Evolutionary conservation across 2,329 filamentous ascomycete species (phyloP), one percentile per base, ranked within the genome.

Genomic region (Cladorrhinum sp.): DNA sequence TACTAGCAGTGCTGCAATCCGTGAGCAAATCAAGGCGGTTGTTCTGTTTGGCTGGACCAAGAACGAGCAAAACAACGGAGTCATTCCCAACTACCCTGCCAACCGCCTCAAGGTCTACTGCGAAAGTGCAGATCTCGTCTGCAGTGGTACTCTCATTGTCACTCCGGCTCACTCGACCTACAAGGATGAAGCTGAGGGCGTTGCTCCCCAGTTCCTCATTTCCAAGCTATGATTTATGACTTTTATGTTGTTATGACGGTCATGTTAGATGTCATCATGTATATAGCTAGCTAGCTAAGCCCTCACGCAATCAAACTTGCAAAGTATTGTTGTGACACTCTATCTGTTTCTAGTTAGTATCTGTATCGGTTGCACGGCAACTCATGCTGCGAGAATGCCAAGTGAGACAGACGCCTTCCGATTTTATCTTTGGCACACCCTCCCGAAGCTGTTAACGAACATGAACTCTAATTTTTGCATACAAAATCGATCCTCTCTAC

Each of bases 11-110:
- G 54, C 62, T 2, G 25, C 61, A 20, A 64, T 76, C 55, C 66
- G 70, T 24, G 63, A 73, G 27, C 70, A 77, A 69, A 69, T 78
- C 60, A 73, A 71, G 50, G 66, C 62, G 23, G 66, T 65, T 6
- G 64, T 66, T n/a, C 60, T 68, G 16, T 68, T 67, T 24, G 76
- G 77, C 0, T 77, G 78, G 62, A 77, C 77, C 57, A 74, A 77
- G 71, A 78, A 79, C 66, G 62, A 70, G 52, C 77, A 78, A 66
- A 76, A 78, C 64, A 52, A 57, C 2, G 75, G 76, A 38, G 59
- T 67, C 49, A 77, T 79, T 24, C 73, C 72, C 49, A 72, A 73
- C 63, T 79, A 73, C 62, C 72, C 75, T 0, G 57, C 58, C 0
- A 67, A 70, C 45, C 68, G 72, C 38, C 72, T 72, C 24, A 65